Percentiles rank a stretch among this genome's conserved stretches.
phyloP scores from a whole-genome alignment of 352 stramenopile genomes.

The Pythium myriotylum region DNA sequence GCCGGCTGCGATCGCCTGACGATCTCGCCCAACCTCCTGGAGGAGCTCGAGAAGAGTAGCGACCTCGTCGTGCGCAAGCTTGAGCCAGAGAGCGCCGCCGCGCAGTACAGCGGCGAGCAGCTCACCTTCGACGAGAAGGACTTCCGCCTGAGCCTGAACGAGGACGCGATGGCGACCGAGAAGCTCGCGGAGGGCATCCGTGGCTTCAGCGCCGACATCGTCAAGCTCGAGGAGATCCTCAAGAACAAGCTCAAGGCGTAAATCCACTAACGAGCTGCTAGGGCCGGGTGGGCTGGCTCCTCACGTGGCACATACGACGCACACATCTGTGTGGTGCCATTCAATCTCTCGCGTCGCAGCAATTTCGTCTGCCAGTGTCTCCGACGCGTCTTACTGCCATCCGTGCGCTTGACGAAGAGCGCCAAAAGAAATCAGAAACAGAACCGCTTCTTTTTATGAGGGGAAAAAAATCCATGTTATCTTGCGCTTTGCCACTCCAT shows the following conservation, averaged over 20 bases:
- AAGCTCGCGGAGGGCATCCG: constrained; percentile 98
- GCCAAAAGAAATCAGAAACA: constrained; percentile 17
- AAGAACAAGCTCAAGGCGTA: constrained; percentile 92
- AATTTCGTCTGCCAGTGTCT: too few relatives aligned
- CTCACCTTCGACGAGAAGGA: constrained; percentile 91
- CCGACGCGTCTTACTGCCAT: not conserved
- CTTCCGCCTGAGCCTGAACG: constrained; percentile 99
- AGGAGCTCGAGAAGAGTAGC: constrained; percentile 88
- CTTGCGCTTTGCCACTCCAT: constrained; percentile 5
- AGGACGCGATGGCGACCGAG: constrained; percentile 96
- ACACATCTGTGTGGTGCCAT: constrained; percentile 14
- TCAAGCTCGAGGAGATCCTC: constrained; percentile 98
- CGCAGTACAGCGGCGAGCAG: constrained; percentile 78
- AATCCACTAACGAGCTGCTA: constrained; percentile 20
- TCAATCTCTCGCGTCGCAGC: not conserved
- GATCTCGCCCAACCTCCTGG: constrained; percentile 95
- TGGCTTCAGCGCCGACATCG: constrained; percentile 96
- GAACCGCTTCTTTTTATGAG: constrained; percentile 10
- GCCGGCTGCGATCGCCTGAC: constrained; percentile 98
- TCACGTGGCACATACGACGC: not conserved
- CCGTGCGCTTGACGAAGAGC: constrained; percentile 6
- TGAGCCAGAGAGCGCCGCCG: constrained; percentile 63
- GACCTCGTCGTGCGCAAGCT: constrained; percentile 85
- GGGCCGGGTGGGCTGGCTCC: not conserved
- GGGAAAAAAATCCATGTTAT: constrained; percentile 12